Base-by-base conservation (phyloP, 1,284 basidiomycete genomes). In the Amylostereum chailletii region DNA sequence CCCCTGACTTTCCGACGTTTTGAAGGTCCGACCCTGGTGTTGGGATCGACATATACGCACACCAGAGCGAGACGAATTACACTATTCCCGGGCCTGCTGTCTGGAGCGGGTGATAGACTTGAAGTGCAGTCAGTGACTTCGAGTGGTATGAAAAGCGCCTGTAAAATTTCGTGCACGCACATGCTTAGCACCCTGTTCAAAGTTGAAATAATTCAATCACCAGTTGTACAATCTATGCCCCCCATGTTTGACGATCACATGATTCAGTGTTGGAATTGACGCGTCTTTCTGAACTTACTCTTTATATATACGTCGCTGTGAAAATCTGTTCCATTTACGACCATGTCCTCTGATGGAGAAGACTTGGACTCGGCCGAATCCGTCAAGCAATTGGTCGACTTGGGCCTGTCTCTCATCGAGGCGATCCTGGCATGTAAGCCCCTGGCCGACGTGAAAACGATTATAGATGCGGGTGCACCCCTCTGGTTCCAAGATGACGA, bases 401-500 rank as follows among this genome's bases (percentile, higher is more conserved):
- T 80, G 2, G 85, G 85, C 8, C 72, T 76, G 45, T 66, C 69
- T 1, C 71, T 89, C 52, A 76, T 88, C 51, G 56, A 72, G 34
- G 69, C 74, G 11, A 82, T 88, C 53, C 66, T 88, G 8, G 69
- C 71, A 41, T 64, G 70, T 39, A 70, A 72, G 39, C 67, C 84
- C 1, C 53, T 74, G 42, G 66, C 71, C 9, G 68, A 70, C 10
- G 68, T 91, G 50, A 69, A 74, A 53, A 61, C 60, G 8, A 64
- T 87, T 31, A 74, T 94, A 57, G 75, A 83, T 19, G 67, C 69
- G n/a, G 86, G 81, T 26, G 90, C 90, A 1, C 93, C 94, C 2
- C 74, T 92, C 42, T 99, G 95, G 94, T 94, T 85, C 65, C 90
- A 94, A 65, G 86, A 88, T 62, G 81, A 83, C 46, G 77, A 78